Evolutionary conservation across 257 asterid genomes (phyloP).

Genomic region (Nicotiana tomentosiformis): DNA sequence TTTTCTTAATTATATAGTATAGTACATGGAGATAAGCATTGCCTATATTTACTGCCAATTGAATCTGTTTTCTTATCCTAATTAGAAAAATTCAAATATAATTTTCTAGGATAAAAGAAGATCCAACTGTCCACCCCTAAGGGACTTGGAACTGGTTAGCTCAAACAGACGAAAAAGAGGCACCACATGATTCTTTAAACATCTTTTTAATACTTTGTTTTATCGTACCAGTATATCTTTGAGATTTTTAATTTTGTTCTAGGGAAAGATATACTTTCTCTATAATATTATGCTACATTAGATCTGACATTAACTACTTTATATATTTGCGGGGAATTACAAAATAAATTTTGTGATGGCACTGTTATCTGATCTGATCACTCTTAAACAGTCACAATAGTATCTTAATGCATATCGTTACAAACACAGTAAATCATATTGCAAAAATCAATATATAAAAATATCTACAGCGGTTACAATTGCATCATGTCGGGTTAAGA

Average conservation of each 20-base stretch:
- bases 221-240: background rate
- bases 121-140: background rate
- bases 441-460: background rate
- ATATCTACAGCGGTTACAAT: constrained; percentile 2
- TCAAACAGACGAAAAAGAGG: background rate
- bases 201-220: too few species aligned
- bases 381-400: background rate
- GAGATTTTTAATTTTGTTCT: background rate
- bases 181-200: background rate
- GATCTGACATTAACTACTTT: background rate
- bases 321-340: background rate
- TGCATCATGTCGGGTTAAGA: constrained; percentile 6
- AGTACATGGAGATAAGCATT: background rate
- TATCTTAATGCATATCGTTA: background rate
- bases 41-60: background rate
- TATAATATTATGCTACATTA: background rate
- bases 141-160: background rate
- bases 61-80: background rate
- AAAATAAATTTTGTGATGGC: background rate
- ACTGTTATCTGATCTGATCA: too few species aligned
- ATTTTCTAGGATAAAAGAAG: background rate
- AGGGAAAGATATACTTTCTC: background rate
- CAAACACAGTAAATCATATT: background rate
- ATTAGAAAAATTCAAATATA: background rate
- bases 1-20: background rate